Conservation (phyloP, 495 filamentous ascomycete species). For the Cudoniella acicularis region DNA sequence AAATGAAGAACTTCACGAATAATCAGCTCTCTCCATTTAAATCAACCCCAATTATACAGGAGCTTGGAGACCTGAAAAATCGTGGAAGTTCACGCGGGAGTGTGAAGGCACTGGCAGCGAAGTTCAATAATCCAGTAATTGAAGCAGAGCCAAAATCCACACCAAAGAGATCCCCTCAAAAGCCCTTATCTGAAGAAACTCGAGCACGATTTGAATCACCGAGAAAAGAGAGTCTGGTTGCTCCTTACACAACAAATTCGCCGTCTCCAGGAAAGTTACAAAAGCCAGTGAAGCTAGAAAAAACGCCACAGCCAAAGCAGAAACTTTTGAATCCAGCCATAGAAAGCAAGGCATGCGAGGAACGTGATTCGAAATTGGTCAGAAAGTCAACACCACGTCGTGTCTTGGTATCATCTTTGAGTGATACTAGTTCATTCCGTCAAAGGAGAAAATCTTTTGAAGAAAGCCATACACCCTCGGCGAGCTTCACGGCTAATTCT, state of each 20-base stretch:
- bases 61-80: neutral
- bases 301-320: conserved; percentile 6
- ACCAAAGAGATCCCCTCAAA: neutral
- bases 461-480: neutral
- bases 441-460: neutral
- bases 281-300: conserved; percentile 15
- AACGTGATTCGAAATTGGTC: neutral
- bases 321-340: neutral
- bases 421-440: conserved; percentile 6
- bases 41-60: neutral
- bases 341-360: neutral
- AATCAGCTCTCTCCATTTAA: neutral
- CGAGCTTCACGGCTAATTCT: neutral
- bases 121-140: conserved; percentile 13
- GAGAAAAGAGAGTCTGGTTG: conserved; percentile 8
- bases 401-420: conserved; percentile 2
- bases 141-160: neutral
- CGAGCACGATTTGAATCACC: neutral
- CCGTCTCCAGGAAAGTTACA: conserved; percentile 22
- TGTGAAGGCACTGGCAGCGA: conserved; percentile 20
- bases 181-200: neutral
- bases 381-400: neutral
- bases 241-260: conserved; percentile 21
- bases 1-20: neutral
- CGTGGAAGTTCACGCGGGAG: conserved; percentile 2